phyloP scores from a whole-genome alignment of 2,329 filamentous ascomycete species.

The Colletotrichum orbiculare region DNA sequence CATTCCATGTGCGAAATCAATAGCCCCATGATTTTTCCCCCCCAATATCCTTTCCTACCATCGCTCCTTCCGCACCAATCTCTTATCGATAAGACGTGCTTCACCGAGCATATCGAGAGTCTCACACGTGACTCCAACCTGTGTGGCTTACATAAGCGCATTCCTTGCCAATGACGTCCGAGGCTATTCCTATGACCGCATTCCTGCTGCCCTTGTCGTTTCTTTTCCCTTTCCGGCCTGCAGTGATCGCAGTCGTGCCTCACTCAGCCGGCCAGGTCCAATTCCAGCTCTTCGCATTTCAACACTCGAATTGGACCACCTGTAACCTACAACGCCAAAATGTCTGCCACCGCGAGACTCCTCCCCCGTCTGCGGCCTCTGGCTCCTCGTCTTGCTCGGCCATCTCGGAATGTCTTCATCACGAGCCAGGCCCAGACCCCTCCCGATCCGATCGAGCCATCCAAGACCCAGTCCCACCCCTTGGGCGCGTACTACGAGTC shows the following conservation, averaged over 20 bases:
- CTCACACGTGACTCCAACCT: slow-evolving; percentile 5
- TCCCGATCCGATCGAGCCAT: slow-evolving; percentile 41
- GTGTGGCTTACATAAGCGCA: slow-evolving; percentile 19
- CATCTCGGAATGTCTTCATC: slow-evolving; percentile 43
- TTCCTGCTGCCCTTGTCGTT: slow-evolving; percentile 16
- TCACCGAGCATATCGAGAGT: background rate
- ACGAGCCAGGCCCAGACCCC: slow-evolving; percentile 43
- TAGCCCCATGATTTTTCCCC: background rate
- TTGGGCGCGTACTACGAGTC: slow-evolving; percentile 69
- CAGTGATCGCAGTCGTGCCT: slow-evolving; percentile 30
- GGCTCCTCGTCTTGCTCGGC: slow-evolving; percentile 41
- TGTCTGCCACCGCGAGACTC: slow-evolving; percentile 47
- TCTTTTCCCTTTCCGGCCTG: slow-evolving; percentile 11
- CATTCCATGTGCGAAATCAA: too few relatives aligned
- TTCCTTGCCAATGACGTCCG: slow-evolving; percentile 47
- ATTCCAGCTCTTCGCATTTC: slow-evolving; percentile 2
- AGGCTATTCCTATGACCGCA: slow-evolving; percentile 38
- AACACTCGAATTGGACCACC: slow-evolving; percentile 17
- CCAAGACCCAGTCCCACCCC: slow-evolving; percentile 55
- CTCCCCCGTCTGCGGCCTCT: slow-evolving; percentile 46
- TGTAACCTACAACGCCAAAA: slow-evolving; percentile 36
- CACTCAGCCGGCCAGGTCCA: slow-evolving; percentile 26
- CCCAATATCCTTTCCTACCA: too few relatives aligned
- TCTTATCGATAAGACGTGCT: background rate
- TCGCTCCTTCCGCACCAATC: background rate